Percentiles rank a stretch among this genome's conserved stretches.
phyloP scores from a whole-genome alignment of 2,329 filamentous ascomycete species.

The Diaporthe sp. region DNA sequence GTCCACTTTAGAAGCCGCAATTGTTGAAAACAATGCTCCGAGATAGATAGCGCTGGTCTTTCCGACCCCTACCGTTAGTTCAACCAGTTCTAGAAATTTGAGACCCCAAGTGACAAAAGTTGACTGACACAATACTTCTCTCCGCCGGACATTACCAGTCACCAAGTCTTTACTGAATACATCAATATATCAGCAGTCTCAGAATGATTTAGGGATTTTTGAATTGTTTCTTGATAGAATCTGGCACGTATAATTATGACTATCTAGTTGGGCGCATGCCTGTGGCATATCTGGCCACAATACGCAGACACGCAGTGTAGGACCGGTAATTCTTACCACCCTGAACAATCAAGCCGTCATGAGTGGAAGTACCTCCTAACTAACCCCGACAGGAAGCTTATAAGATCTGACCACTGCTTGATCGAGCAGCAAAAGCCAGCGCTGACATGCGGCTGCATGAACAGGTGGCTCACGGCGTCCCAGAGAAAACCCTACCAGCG shows the following conservation, averaged over 20 bases:
- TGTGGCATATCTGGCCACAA: neutral
- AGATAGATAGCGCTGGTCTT: too few species aligned
- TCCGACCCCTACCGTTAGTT: too few species aligned
- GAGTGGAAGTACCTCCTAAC: neutral
- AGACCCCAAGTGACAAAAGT: neutral
- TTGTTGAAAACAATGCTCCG: neutral
- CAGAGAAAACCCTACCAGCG: neutral
- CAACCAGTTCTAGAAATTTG: too few species aligned
- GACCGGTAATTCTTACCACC: too few species aligned
- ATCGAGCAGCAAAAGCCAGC: neutral
- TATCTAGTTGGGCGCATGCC: neutral
- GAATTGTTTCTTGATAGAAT: too few species aligned
- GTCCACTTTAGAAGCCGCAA: too few species aligned
- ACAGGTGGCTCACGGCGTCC: neutral
- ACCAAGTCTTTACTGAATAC: neutral
- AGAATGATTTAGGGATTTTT: neutral
- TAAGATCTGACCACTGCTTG: neutral
- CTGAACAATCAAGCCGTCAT: neutral
- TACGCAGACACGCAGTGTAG: neutral
- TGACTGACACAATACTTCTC: neutral
- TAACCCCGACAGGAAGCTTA: neutral
- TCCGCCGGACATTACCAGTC: neutral
- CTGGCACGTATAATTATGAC: neutral
- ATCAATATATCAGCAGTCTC: neutral
- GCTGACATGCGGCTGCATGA: conserved; percentile 11